These are phyloP conservation scores for Penicillium lividum DNA, from an alignment of 495 filamentous ascomycete genomes.

Conservation along the genomic window DNA sequence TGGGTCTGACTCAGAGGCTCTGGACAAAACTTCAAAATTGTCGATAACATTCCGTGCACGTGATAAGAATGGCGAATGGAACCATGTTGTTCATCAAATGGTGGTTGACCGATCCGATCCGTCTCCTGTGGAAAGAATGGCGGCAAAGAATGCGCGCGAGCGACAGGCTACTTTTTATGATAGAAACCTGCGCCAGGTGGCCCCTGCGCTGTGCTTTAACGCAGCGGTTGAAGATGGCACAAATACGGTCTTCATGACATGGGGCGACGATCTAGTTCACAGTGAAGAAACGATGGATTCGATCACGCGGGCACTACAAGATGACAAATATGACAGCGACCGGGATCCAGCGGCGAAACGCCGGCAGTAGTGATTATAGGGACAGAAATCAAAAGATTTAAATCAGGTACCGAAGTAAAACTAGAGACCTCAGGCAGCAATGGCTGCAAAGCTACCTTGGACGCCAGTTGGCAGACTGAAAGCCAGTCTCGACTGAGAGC, in stretches of 20 bases:
- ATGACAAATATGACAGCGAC: conserved; percentile 1
- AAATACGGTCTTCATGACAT: conserved; percentile 10
- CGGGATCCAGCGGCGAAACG: conserved; percentile 5
- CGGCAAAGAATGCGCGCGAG: conserved; percentile 1
- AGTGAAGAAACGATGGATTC: conserved; percentile 13
- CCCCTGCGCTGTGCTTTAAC: conserved; percentile 7
- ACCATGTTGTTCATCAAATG: not conserved
- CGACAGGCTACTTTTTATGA: not conserved
- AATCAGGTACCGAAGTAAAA: conserved; percentile 1
- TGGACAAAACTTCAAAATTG: no score
- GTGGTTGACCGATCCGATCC: conserved; percentile 5
- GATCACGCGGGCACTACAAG: conserved; percentile 7
- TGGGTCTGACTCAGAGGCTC: no score
- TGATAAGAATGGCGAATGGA: conserved; percentile 1
- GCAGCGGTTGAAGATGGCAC: conserved; percentile 8
- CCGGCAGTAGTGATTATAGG: conserved; percentile 6
- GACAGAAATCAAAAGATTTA: conserved; percentile 9
- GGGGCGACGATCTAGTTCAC: conserved; percentile 7
- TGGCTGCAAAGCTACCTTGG: conserved; percentile 4
- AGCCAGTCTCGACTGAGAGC: conserved; percentile 11
- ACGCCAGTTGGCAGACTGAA: conserved; percentile 10
- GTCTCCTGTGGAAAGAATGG: conserved; percentile 6
- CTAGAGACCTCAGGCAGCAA: conserved; percentile 6
- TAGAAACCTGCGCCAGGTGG: conserved; percentile 5
- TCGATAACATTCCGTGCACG: conserved; percentile 1